Conservation (phyloP, 1,284 basidiomycete genomes). For the Sanghuangporus baumii region DNA sequence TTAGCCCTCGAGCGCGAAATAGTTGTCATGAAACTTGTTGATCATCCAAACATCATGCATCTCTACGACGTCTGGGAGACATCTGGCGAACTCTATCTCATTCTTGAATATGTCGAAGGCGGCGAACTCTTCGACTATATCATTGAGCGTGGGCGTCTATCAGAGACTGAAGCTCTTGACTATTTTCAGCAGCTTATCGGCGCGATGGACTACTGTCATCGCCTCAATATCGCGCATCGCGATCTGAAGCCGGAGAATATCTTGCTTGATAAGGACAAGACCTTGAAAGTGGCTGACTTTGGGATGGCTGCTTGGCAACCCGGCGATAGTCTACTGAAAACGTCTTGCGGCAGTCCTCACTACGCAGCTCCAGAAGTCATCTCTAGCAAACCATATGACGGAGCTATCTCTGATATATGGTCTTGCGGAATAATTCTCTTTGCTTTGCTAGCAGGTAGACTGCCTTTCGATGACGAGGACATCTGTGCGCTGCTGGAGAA, state of each 20-base stretch:
- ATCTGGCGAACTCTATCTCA: constrained; percentile 82
- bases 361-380: constrained; percentile 98
- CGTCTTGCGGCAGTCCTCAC: constrained; percentile 93
- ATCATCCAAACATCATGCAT: constrained; percentile 50
- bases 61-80: constrained; percentile 98
- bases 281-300: constrained; percentile 98
- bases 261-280: constrained; percentile 77
- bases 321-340: constrained; percentile 66
- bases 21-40: constrained; percentile 85
- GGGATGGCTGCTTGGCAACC: constrained; percentile 97
- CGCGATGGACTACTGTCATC: constrained; percentile 94
- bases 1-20: constrained; percentile 94
- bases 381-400: constrained; percentile 82
- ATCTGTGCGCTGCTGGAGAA: constrained; percentile 75
- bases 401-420: constrained; percentile 92
- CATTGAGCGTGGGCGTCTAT: constrained; percentile 78
- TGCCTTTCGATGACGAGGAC: constrained; percentile 93
- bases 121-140: constrained; percentile 97
- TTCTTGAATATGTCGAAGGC: constrained; percentile 96
- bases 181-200: constrained; percentile 97
- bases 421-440: constrained; percentile 97
- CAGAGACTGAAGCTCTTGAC: constrained; percentile 75
- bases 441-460: constrained; percentile 82
- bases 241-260: constrained; percentile 98
- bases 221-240: constrained; percentile 95